A percentile compares a stretch with the other conserved stretches of the same genome.
Evolutionary conservation across 202 grass and related monocot species (phyloP).

Genomic region (Carex arenaria): DNA sequence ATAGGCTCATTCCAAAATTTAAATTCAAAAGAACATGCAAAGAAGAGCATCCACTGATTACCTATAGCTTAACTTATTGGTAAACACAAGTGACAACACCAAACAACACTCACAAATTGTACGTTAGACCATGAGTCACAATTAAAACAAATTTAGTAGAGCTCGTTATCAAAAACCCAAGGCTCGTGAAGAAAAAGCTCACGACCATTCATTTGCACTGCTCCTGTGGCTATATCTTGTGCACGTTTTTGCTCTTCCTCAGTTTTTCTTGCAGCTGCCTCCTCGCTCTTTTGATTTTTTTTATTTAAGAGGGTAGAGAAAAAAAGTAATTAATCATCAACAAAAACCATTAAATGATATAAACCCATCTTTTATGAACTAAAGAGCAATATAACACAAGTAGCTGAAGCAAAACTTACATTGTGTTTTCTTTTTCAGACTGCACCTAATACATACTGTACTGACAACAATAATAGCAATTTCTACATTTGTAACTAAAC

Average conservation of each 20-base stretch:
- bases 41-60: background rate
- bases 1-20: background rate
- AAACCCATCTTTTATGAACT: background rate
- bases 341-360: background rate
- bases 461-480: background rate
- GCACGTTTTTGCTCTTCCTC: slow-evolving; percentile 60
- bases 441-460: background rate
- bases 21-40: background rate
- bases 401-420: background rate
- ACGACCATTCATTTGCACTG: slow-evolving; percentile 70
- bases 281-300: slow-evolving; percentile 41
- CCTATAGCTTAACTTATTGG: background rate
- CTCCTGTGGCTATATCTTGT: slow-evolving; percentile 49
- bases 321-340: background rate
- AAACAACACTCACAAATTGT: background rate
- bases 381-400: background rate
- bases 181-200: slow-evolving; percentile 80
- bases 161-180: slow-evolving; percentile 78
- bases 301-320: background rate
- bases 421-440: background rate
- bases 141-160: slow-evolving; percentile 32
- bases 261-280: slow-evolving; percentile 48
- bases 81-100: background rate
- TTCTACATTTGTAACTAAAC: background rate
- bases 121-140: background rate